phyloP scores from a whole-genome alignment of 2,329 filamentous ascomycete genomes.

The Ustilaginoidea virens region DNA sequence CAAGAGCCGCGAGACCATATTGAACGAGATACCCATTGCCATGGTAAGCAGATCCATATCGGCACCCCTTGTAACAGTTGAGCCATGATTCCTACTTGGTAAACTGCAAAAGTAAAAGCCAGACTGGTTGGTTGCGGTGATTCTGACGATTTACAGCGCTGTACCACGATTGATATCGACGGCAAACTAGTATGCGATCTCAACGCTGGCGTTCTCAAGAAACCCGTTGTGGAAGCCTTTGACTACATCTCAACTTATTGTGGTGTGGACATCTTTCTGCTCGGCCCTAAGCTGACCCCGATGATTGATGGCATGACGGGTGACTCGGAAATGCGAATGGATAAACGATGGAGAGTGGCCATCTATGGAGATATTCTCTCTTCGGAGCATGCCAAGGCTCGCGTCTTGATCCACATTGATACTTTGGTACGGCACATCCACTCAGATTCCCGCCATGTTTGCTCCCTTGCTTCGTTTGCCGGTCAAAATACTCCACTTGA shows the following conservation, averaged over 20 bases:
- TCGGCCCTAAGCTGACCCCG: conserved; percentile 76
- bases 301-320: conserved; percentile 62
- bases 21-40: conserved; percentile 85
- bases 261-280: conserved; percentile 89
- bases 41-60: too few species aligned
- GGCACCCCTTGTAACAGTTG: too few species aligned
- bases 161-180: conserved; percentile 85
- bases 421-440: conserved; percentile 48
- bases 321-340: conserved; percentile 67
- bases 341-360: conserved; percentile 80
- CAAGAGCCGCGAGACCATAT: conserved; percentile 74
- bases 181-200: conserved; percentile 75
- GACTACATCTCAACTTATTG: conserved; percentile 78
- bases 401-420: conserved; percentile 93
- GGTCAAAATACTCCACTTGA: neutral
- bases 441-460: neutral
- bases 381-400: conserved; percentile 90
- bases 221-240: conserved; percentile 66
- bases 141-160: conserved; percentile 49
- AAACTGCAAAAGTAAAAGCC: too few species aligned
- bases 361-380: conserved; percentile 95
- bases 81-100: too few species aligned
- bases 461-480: neutral
- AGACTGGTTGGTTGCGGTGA: too few species aligned
- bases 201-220: conserved; percentile 50